These are phyloP conservation scores for Pterocarpus macrocarpus DNA, from an alignment of 306 rosid species.

Conservation along the genomic window DNA sequence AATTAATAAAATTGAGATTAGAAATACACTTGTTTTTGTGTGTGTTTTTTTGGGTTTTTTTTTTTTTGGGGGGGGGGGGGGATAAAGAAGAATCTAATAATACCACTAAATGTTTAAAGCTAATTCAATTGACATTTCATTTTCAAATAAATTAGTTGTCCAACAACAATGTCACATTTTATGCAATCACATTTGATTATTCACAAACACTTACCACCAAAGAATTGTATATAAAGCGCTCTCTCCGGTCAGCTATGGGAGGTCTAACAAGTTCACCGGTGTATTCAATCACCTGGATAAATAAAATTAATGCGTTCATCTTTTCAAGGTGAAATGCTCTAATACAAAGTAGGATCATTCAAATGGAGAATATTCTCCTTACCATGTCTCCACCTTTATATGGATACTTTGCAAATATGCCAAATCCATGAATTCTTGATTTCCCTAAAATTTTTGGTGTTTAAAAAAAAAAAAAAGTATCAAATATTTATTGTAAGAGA, in stretches of 20 bases:
- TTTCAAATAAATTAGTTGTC: conserved; percentile 21
- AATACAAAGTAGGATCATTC: conserved; percentile 30
- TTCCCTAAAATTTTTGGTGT: conserved; percentile 63
- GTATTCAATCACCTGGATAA: conserved; percentile 88
- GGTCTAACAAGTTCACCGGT: conserved; percentile 98
- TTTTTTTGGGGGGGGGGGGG: too few species aligned
- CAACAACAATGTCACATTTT: neutral
- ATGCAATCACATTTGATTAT: conserved; percentile 37
- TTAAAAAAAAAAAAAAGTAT: neutral
- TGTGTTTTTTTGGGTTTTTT: too few species aligned
- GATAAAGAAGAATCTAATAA: neutral
- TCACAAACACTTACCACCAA: conserved; percentile 79
- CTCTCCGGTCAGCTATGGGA: conserved; percentile 95
- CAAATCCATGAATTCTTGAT: conserved; percentile 99
- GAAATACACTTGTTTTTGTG: neutral
- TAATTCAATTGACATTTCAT: neutral
- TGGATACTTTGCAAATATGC: conserved; percentile 96
- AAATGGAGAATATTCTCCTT: conserved; percentile 46
- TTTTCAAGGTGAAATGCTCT: conserved; percentile 36
- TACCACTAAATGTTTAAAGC: conserved; percentile 5
- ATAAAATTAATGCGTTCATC: conserved; percentile 26
- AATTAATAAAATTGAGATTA: neutral
- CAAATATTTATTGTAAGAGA: conserved; percentile 25
- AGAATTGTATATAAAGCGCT: conserved; percentile 92
- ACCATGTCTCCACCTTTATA: conserved; percentile 99